Percentiles rank a stretch among this genome's conserved stretches.
Evolutionary conservation across 2,329 filamentous ascomycete genomes (phyloP).

Genomic region (Fonsecaea pugnacius): DNA sequence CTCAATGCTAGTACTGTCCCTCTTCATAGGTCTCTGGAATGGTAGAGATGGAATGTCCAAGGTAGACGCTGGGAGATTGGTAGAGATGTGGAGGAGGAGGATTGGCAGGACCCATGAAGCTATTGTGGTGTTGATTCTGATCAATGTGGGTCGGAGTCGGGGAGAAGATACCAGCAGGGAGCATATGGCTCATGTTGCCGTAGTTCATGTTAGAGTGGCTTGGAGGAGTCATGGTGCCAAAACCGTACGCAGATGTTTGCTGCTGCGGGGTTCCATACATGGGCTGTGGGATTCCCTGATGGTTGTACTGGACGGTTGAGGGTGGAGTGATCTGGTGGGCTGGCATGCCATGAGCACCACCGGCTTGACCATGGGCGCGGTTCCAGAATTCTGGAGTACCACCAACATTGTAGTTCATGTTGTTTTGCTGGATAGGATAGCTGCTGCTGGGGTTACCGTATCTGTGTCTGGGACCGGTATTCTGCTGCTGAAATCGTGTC

Average conservation of each 20-base stretch:
- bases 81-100: neutral
- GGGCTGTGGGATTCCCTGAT: conserved; percentile 7
- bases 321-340: conserved; percentile 8
- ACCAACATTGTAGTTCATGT: neutral
- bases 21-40: conserved; percentile 26
- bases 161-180: conserved; percentile 22
- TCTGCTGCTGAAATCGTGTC: neutral
- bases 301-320: conserved; percentile 13
- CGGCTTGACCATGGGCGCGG: neutral
- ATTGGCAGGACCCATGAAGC: neutral
- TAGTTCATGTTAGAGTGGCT: conserved; percentile 2
- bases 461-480: neutral
- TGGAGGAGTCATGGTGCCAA: conserved; percentile 21
- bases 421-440: neutral
- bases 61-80: conserved; percentile 1
- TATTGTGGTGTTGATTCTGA: neutral
- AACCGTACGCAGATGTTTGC: conserved; percentile 3
- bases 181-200: conserved; percentile 14
- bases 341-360: neutral
- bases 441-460: neutral
- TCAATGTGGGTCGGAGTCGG: conserved; percentile 15
- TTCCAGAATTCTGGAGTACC: neutral
- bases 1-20: conserved; percentile 7
- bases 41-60: conserved; percentile 12
- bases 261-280: conserved; percentile 19